Conservation (phyloP, 75 land plant species). For the Picea sitchensis region DNA sequence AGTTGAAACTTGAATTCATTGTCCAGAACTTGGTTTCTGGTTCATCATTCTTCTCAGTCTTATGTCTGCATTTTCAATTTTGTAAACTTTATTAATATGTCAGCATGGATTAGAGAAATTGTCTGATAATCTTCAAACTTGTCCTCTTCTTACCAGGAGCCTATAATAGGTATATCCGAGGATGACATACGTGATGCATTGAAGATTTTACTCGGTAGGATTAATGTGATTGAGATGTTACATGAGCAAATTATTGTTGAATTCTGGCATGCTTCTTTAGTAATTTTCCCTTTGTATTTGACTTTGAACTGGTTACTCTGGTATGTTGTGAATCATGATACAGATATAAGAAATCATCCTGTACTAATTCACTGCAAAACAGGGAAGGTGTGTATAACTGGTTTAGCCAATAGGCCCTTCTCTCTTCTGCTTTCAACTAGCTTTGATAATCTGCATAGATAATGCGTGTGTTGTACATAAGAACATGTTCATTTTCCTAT, state of each 20-base stretch:
- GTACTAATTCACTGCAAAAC: slow-evolving; percentile 64
- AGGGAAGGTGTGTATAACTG: slow-evolving; percentile 47
- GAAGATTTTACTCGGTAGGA: slow-evolving; percentile 34
- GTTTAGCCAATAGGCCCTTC: neutral
- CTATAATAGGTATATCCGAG: slow-evolving; percentile 49
- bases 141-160: slow-evolving; percentile 33
- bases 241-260: neutral
- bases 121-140: neutral
- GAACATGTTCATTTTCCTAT: neutral
- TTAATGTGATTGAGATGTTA: too few relatives aligned
- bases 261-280: neutral
- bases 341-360: slow-evolving; percentile 62
- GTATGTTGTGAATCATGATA: neutral
- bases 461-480: neutral
- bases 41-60: neutral
- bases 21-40: neutral
- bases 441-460: neutral
- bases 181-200: slow-evolving; percentile 43
- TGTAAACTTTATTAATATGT: neutral
- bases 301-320: neutral
- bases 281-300: neutral
- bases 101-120: neutral
- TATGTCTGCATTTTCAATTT: neutral
- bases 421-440: neutral
- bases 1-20: neutral